Evolutionary conservation across 371 early-diverging fungal species (phyloP).

Genomic region (Fennellomyces sp.): DNA sequence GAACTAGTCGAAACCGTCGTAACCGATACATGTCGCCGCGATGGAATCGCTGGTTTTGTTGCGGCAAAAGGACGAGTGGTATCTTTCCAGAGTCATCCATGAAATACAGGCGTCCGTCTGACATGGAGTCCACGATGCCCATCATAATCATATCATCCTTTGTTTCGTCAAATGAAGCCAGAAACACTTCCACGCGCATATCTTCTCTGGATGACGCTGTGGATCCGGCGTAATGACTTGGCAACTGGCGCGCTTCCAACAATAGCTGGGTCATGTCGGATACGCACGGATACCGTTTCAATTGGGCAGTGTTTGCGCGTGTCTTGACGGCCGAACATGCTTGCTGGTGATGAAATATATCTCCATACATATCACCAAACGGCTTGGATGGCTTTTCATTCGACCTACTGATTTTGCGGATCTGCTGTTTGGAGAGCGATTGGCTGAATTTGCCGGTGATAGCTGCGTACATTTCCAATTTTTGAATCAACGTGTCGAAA

Average conservation of each 20-base stretch:
- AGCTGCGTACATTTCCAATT: slow-evolving; percentile 19
- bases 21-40: slow-evolving; percentile 14
- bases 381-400: background rate
- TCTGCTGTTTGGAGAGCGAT: background rate
- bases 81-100: slow-evolving; percentile 8
- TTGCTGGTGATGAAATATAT: slow-evolving; percentile 12
- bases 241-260: background rate
- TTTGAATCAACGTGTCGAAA: slow-evolving; percentile 9
- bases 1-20: slow-evolving; percentile 10
- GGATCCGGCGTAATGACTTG: background rate
- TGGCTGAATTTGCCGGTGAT: slow-evolving; percentile 6
- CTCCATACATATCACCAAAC: background rate
- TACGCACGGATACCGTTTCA: background rate
- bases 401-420: background rate
- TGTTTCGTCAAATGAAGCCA: background rate
- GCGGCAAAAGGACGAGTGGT: slow-evolving; percentile 8
- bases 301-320: background rate
- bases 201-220: background rate
- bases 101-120: slow-evolving; percentile 15
- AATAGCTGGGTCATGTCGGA: background rate
- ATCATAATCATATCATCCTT: background rate
- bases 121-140: slow-evolving; percentile 1
- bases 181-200: background rate
- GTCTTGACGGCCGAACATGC: slow-evolving; percentile 8
- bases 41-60: background rate